Conservation (phyloP, 305 asterid species). For the Petunia hybrid region DNA sequence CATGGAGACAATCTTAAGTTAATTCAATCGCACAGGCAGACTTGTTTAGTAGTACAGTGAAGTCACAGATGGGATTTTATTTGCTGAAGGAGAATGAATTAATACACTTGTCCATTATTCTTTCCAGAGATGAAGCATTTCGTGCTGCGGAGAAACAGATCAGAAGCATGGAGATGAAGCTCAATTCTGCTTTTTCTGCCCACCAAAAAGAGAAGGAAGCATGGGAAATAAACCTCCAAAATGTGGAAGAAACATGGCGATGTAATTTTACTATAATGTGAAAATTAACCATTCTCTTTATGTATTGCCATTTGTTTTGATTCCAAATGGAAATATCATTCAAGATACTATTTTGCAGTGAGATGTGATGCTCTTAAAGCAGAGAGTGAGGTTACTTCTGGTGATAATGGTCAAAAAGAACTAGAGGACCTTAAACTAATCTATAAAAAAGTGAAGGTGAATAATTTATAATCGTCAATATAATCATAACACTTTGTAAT, state of each 20-base stretch:
- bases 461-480: constrained; percentile 27
- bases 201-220: constrained; percentile 84
- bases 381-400: constrained; percentile 58
- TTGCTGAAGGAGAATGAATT: constrained; percentile 18
- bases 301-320: constrained; percentile 31
- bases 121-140: constrained; percentile 82
- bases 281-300: constrained; percentile 37
- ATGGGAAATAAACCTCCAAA: constrained; percentile 84
- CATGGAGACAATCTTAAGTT: constrained; percentile 13
- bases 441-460: constrained; percentile 77
- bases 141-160: constrained; percentile 64
- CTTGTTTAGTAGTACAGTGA: not conserved
- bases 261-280: constrained; percentile 53
- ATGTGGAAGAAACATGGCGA: constrained; percentile 96
- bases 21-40: not conserved
- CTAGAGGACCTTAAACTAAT: constrained; percentile 65
- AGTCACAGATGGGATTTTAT: not conserved
- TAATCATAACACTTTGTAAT: constrained; percentile 8
- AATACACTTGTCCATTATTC: constrained; percentile 27
- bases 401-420: constrained; percentile 66
- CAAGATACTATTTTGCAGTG: constrained; percentile 57
- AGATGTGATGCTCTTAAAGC: constrained; percentile 76
- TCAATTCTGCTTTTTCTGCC: constrained; percentile 71
- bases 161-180: constrained; percentile 71
- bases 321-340: constrained; percentile 20